phyloP scores from a whole-genome alignment of 1,284 basidiomycete species.

The Peniophora sp. region DNA sequence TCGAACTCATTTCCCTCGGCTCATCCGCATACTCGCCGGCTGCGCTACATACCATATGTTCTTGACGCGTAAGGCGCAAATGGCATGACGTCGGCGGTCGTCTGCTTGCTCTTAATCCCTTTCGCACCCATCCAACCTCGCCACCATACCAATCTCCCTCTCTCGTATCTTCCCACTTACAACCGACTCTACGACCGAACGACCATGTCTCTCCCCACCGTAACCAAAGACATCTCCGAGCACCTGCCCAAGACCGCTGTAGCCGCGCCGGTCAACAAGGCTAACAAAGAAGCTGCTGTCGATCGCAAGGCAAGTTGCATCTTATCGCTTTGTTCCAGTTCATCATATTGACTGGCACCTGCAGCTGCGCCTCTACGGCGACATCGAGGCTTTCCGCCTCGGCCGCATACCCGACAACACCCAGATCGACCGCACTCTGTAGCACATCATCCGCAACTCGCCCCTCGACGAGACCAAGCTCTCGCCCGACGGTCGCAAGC shows the following conservation, averaged over 20 bases:
- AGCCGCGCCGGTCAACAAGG: constrained; percentile 47
- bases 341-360: background rate
- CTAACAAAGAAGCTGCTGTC: constrained; percentile 48
- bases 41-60: too few species aligned
- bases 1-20: too few species aligned
- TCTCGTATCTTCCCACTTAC: too few species aligned
- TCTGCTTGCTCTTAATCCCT: too few species aligned
- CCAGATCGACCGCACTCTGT: constrained; percentile 71
- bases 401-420: constrained; percentile 75
- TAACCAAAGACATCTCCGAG: constrained; percentile 49
- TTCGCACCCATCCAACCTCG: too few species aligned
- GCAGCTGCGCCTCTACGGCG: constrained; percentile 66
- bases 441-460: constrained; percentile 60
- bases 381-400: constrained; percentile 70
- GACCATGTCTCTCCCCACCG: constrained; percentile 57
- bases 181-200: background rate
- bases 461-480: constrained; percentile 62
- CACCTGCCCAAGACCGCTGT: constrained; percentile 50
- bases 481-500: constrained; percentile 68
- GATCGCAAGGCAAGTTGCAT: constrained; percentile 44
- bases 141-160: too few species aligned
- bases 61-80: too few species aligned
- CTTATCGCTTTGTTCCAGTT: background rate
- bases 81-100: too few species aligned
- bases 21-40: too few species aligned